Evolutionary conservation across 306 rosid species (phyloP).

Genomic region (Morella rubra): DNA sequence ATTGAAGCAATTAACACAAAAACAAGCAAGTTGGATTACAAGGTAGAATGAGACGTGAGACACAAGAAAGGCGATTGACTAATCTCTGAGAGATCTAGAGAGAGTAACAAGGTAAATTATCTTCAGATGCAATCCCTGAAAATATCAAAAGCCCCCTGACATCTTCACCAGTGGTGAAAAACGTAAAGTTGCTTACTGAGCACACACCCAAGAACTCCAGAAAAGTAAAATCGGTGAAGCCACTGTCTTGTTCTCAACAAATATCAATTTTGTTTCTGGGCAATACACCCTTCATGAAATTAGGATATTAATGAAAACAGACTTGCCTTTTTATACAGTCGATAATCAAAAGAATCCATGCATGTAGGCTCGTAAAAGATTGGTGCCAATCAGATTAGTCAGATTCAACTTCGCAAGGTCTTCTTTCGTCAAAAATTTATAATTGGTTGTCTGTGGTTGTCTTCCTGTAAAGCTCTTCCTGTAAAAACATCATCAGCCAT

Average conservation of each 20-base stretch:
- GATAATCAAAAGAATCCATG: slow-evolving; percentile 76
- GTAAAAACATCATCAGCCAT: slow-evolving; percentile 28
- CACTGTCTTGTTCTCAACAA: not conserved
- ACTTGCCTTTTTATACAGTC: slow-evolving; percentile 73
- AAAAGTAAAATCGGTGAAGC: not conserved
- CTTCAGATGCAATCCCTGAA: not conserved
- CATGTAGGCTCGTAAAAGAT: slow-evolving; percentile 78
- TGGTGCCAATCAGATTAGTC: slow-evolving; percentile 76
- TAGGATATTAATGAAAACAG: slow-evolving; percentile 8
- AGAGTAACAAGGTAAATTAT: not conserved
- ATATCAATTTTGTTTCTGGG: not conserved
- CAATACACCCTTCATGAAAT: not conserved
- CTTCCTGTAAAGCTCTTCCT: slow-evolving; percentile 99
- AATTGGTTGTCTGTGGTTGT: slow-evolving; percentile 64
- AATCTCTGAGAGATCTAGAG: no score
- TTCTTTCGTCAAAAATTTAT: slow-evolving; percentile 81
- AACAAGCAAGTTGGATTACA: no score
- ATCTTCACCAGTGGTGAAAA: not conserved
- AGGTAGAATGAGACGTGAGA: no score
- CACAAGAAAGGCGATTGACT: no score
- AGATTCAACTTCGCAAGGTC: slow-evolving; percentile 79
- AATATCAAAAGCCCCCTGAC: not conserved
- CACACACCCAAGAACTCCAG: not conserved
- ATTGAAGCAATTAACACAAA: no score
- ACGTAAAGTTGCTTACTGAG: not conserved